A percentile compares a stretch with the other conserved stretches of the same genome.
Evolutionary conservation across 192 early-diverging fungal species (phyloP).

Genomic region (Anaeromyces robustus): DNA sequence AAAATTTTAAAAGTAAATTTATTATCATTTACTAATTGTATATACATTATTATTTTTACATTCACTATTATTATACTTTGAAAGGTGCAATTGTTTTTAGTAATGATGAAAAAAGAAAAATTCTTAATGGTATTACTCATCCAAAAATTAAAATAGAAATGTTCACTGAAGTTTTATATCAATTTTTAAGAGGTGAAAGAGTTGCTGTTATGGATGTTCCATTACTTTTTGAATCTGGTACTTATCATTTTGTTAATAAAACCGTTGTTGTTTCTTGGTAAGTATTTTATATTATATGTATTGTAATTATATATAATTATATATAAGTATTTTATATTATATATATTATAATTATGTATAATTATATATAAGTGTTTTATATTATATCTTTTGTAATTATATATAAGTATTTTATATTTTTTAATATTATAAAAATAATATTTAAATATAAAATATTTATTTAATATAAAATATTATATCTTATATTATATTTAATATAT

Average conservation of each 20-base stretch:
- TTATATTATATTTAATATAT: background rate
- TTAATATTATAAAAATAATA: too few species aligned
- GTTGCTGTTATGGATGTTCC: conserved; percentile 82
- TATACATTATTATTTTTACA: too few species aligned
- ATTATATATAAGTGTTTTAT: too few species aligned
- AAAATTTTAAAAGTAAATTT: too few species aligned
- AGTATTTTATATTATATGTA: background rate
- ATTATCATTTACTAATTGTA: too few species aligned
- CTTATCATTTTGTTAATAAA: conserved; percentile 52
- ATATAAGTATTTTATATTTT: too few species aligned
- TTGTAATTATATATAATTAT: too few species aligned
- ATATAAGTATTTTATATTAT: too few species aligned
- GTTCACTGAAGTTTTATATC: conserved; percentile 38
- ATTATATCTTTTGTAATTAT: too few species aligned
- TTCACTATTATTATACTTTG: too few species aligned
- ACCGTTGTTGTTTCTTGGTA: conserved; percentile 75
- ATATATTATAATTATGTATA: too few species aligned
- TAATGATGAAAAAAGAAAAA: conserved; percentile 47
- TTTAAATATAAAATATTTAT: background rate
- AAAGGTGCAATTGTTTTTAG: conserved; percentile 59
- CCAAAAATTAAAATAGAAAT: conserved; percentile 76
- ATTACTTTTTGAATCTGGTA: conserved; percentile 72
- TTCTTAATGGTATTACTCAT: conserved; percentile 73
- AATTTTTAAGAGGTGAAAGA: conserved; percentile 51
- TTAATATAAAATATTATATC: background rate